phyloP scores from a whole-genome alignment of 1,284 basidiomycete genomes.

The Ceratobasidium sp. region DNA sequence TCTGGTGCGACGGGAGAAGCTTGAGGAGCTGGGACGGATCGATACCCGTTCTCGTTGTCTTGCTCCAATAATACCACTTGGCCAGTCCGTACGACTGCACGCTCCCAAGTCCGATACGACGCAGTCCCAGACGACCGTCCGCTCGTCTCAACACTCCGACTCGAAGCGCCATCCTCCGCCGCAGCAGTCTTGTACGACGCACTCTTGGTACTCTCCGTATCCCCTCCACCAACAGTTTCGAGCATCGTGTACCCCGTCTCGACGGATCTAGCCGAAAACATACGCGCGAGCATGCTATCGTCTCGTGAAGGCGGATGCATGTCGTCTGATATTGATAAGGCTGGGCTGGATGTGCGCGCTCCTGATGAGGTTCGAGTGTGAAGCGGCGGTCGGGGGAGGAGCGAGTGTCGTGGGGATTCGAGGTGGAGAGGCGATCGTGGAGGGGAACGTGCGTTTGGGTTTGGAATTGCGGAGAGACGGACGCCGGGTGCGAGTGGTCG shows the following conservation, averaged over 20 bases:
- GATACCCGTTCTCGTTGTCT: not conserved
- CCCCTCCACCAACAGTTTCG: not conserved
- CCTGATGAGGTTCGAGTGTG: not conserved
- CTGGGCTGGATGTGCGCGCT: not conserved
- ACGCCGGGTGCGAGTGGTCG: constrained; percentile 2
- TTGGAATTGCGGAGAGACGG: constrained; percentile 5
- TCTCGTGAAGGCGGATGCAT: constrained; percentile 4
- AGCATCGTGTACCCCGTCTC: constrained; percentile 15
- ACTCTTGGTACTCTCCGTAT: not conserved
- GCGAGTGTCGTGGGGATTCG: not conserved
- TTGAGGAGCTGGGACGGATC: not conserved
- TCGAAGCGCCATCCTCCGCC: not conserved
- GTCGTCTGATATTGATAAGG: not conserved
- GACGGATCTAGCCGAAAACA: constrained; percentile 26
- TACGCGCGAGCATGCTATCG: constrained; percentile 26
- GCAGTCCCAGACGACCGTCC: constrained; percentile 5
- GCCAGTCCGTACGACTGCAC: not conserved
- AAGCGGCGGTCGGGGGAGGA: not conserved
- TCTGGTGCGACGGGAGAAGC: not conserved
- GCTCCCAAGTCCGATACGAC: constrained; percentile 2
- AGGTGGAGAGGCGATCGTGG: not conserved
- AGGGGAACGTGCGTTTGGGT: not conserved
- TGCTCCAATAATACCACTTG: not conserved
- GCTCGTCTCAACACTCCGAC: not conserved
- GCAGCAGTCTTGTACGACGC: not conserved